Evolutionary conservation across 768 basidiomycete species (phyloP), one percentile per base, ranked within the genome.

Genomic region (Tephrocybe sp.): DNA sequence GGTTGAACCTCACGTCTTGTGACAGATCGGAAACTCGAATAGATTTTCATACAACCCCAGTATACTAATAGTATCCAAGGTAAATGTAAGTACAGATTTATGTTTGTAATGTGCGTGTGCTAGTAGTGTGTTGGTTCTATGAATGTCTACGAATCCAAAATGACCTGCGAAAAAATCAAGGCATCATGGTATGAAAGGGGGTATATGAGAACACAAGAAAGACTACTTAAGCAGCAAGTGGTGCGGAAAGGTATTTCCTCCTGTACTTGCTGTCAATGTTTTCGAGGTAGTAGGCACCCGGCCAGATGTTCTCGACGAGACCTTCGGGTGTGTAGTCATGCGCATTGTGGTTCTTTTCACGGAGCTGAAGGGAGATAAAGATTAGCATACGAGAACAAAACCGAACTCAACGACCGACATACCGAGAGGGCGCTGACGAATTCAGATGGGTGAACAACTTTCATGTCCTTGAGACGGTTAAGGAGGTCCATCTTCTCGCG

Each of bases 341-440:
- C 14, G 91, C 84, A 62, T 95, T 96, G 79, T 98, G 94, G 79
- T 95, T 96, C 73, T 90, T 86, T 75, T 98, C 96, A 36, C 96
- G 91, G 45, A 98, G 85, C 94, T 95, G n/a, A n/a, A n/a, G n/a
- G n/a, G n/a, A n/a, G 24, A 41, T 52, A 50, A 20, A 32, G 3
- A 50, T 57, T n/a, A 57, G 47, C n/a, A 52, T 20, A 39, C 20
- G 18, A 20, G 15, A 41, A 28, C 6, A 45, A 50, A 49, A 8
- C 3, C 30, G 21, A 51, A 53, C 23, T 36, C 2, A 37, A 40
- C 34, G 21, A 21, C 53, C 44, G 6, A 70, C 85, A 52, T 64
- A 91, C 87, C 64, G 74, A 64, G 43, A 93, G 83, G 39, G 93
- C 86, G 58, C 87, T 85, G 17, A 97, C 89, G 63, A 95, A 98